Evolutionary conservation across 768 basidiomycete genomes (phyloP).

Genomic region (Cyclocybe cylindracea): DNA sequence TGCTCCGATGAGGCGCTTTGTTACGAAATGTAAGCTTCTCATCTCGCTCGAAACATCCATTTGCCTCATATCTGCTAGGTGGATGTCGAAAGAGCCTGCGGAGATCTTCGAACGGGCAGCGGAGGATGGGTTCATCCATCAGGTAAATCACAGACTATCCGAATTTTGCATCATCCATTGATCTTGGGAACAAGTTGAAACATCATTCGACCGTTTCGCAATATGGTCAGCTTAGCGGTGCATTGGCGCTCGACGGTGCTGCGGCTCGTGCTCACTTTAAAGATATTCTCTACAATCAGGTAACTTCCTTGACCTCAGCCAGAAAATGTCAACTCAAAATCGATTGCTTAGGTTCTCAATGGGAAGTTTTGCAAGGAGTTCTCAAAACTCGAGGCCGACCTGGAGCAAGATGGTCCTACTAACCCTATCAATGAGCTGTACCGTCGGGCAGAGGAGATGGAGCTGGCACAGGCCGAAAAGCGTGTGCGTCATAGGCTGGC

Average conservation of each 20-base stretch:
- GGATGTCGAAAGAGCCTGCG: conserved; percentile 74
- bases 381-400: conserved; percentile 52
- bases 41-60: background rate
- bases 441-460: conserved; percentile 47
- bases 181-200: conserved; percentile 42
- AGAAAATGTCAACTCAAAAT: background rate
- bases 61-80: conserved; percentile 35
- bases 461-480: conserved; percentile 60
- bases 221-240: conserved; percentile 60
- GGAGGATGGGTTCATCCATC: conserved; percentile 63
- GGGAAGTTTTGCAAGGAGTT: conserved; percentile 60
- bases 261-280: conserved; percentile 52
- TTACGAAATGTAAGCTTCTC: conserved; percentile 57
- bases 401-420: conserved; percentile 53
- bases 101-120: conserved; percentile 70
- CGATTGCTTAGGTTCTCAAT: conserved; percentile 46
- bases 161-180: background rate
- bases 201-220: conserved; percentile 64
- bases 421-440: conserved; percentile 62
- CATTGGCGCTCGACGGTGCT: conserved; percentile 55
- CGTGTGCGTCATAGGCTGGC: conserved; percentile 53
- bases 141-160: conserved; percentile 31
- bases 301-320: conserved; percentile 8
- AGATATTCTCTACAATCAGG: conserved; percentile 60
- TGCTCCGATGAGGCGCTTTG: conserved; percentile 69